Evolutionary conservation across 441 rosid species (phyloP).

Genomic region (Dalechampia spathulata): DNA sequence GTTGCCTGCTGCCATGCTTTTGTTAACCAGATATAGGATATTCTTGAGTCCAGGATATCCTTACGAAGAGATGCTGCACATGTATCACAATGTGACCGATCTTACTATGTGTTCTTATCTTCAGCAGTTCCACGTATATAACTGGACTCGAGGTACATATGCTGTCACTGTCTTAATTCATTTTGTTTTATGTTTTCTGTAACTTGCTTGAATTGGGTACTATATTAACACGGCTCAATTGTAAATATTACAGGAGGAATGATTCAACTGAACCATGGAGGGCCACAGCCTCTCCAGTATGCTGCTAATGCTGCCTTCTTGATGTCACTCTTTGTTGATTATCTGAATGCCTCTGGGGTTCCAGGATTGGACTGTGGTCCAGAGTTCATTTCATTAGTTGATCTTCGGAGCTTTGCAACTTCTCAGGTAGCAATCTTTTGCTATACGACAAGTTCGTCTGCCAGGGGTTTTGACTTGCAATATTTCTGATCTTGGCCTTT

Average conservation of each 20-base stretch:
- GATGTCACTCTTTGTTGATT: slow-evolving; percentile 68
- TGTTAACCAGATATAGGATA: slow-evolving; percentile 65
- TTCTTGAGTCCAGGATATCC: slow-evolving; percentile 73
- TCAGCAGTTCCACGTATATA: slow-evolving; percentile 44
- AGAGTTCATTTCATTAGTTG: slow-evolving; percentile 23
- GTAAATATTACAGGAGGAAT: slow-evolving; percentile 46
- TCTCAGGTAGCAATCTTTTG: slow-evolving; percentile 44
- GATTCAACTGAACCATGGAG: slow-evolving; percentile 48
- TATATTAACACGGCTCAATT: background rate
- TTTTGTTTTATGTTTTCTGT: too few species aligned
- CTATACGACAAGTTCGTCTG: too few species aligned
- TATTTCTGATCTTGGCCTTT: background rate
- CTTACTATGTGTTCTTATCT: slow-evolving; percentile 73
- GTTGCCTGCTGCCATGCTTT: slow-evolving; percentile 73
- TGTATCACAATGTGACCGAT: slow-evolving; percentile 64
- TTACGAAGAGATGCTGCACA: slow-evolving; percentile 64
- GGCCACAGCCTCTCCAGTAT: slow-evolving; percentile 57
- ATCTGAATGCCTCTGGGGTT: slow-evolving; percentile 52
- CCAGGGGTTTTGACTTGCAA: too few species aligned
- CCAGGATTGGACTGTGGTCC: slow-evolving; percentile 74
- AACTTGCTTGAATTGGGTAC: too few species aligned
- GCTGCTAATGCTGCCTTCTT: slow-evolving; percentile 72
- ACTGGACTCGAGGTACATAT: slow-evolving; percentile 54
- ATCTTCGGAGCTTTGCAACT: slow-evolving; percentile 46
- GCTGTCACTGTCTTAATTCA: too few species aligned